Conservation (phyloP, 352 stramenopile species). For the Aphanomyces stellatus region DNA sequence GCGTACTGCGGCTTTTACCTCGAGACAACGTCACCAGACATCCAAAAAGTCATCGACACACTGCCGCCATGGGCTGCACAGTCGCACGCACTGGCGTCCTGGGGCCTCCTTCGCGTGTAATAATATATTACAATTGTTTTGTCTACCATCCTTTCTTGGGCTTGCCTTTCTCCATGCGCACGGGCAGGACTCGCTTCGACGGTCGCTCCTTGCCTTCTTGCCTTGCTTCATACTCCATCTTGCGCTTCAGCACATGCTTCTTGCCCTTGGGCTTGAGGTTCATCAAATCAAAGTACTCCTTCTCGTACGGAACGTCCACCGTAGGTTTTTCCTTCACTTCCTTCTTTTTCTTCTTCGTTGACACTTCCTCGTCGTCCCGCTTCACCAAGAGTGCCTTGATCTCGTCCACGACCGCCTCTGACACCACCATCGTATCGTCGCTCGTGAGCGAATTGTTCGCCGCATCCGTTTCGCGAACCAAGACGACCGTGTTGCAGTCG, state of each 20-base stretch:
- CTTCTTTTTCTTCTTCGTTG: neutral
- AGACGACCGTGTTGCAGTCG: conserved; percentile 13
- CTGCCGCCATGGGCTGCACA: conserved; percentile 43
- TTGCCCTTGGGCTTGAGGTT: conserved; percentile 20
- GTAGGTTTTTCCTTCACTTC: neutral
- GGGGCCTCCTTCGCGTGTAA: conserved; percentile 50
- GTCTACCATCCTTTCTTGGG: conserved; percentile 16
- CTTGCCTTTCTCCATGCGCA: conserved; percentile 17
- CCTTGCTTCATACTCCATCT: conserved; percentile 19
- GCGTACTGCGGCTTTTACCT: conserved; percentile 62
- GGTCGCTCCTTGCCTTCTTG: conserved; percentile 17
- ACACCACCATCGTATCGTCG: neutral
- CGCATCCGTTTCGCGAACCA: neutral
- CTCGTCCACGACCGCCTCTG: neutral
- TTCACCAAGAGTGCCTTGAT: neutral
- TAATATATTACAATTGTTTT: neutral
- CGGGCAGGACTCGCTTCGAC: conserved; percentile 12
- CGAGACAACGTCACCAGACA: conserved; percentile 37
- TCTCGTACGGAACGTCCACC: conserved; percentile 8
- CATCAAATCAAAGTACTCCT: conserved; percentile 17
- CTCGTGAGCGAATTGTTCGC: neutral
- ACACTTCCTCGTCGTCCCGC: neutral
- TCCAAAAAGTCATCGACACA: conserved; percentile 33
- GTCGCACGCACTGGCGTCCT: conserved; percentile 44
- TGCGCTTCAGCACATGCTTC: conserved; percentile 10